These are phyloP conservation scores for Infundibulicybe gibba DNA, from an alignment of 768 basidiomycete species.

Conservation along the genomic window DNA sequence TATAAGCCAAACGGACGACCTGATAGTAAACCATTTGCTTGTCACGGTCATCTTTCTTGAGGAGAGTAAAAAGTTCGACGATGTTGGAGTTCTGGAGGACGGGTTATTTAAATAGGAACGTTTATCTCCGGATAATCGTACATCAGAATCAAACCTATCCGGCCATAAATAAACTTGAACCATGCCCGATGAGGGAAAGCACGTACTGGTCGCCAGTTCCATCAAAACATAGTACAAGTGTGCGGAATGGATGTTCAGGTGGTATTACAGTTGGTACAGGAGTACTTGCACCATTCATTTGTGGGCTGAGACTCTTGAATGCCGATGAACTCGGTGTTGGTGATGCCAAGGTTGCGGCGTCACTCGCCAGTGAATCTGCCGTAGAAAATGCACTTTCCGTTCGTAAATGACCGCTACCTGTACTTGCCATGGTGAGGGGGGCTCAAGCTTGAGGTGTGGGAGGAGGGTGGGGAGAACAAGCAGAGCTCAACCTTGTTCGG, in stretches of 20 bases:
- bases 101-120: neutral
- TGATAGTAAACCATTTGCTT: conserved; percentile 58
- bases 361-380: neutral
- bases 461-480: too few relatives aligned
- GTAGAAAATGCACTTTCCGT: neutral
- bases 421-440: too few relatives aligned
- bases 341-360: neutral
- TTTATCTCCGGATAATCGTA: conserved; percentile 8
- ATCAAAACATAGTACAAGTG: conserved; percentile 47
- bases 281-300: neutral
- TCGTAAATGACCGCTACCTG: neutral
- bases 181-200: neutral
- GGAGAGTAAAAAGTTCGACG: conserved; percentile 43
- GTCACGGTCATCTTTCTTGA: conserved; percentile 46
- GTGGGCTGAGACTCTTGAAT: neutral
- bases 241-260: conserved; percentile 15
- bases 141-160: conserved; percentile 35
- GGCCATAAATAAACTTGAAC: neutral
- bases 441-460: too few relatives aligned
- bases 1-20: conserved; percentile 18
- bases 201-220: conserved; percentile 13
- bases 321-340: neutral
- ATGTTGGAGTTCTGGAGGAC: conserved; percentile 43
- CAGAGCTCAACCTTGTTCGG: too few relatives aligned
- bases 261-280: neutral